Evolutionary conservation across 2,329 filamentous ascomycete species (phyloP), one percentile per base, ranked within the genome.

Genomic region (Penicillium sp.): DNA sequence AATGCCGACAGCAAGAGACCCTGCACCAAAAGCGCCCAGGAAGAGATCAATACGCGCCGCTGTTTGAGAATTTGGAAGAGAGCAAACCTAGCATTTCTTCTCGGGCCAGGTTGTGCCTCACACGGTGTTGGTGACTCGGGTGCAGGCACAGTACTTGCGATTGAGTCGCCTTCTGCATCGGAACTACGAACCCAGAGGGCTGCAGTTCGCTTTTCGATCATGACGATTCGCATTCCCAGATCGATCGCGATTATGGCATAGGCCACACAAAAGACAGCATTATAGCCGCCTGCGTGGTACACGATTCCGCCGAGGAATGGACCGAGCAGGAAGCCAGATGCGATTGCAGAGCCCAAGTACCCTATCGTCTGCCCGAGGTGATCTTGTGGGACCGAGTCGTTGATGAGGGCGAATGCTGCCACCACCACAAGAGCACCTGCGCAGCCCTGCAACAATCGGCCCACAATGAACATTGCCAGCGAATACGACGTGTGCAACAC

Each of bases 131-230:
- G n/a, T n/a, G n/a, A n/a, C n/a, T n/a, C n/a, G n/a, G n/a, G n/a
- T n/a, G n/a, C n/a, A n/a, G n/a, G n/a, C n/a, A n/a, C n/a, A n/a
- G 15, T 31, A 30, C 29, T 45, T 15, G 17, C 5, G 6, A 31
- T 9, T 9, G 28, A 7, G 5, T 27, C 25, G 5, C 11, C 28
- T 16, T 18, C 28, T 8, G 10, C 14, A 31, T 31, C 28, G 4
- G 28, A 18, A 8, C 9, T 13, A 9, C 5, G 14, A 5, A 16
- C 32, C 32, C 65, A 60, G 14, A 58, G 51, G 9, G 48, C 47
- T 3, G 79, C 78, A 1, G 72, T 69, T 54, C 78, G 80, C 60
- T 80, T 81, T 60, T 84, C 81, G n/a, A 84, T 71, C 36, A 84
- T 70, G 4, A 79, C 56, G 0, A 80, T 51, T 9, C 81, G 74